Percentiles rank a stretch among this genome's conserved stretches.
phyloP scores from a whole-genome alignment of 139 green algal species.

The Chlorella sp. region DNA sequence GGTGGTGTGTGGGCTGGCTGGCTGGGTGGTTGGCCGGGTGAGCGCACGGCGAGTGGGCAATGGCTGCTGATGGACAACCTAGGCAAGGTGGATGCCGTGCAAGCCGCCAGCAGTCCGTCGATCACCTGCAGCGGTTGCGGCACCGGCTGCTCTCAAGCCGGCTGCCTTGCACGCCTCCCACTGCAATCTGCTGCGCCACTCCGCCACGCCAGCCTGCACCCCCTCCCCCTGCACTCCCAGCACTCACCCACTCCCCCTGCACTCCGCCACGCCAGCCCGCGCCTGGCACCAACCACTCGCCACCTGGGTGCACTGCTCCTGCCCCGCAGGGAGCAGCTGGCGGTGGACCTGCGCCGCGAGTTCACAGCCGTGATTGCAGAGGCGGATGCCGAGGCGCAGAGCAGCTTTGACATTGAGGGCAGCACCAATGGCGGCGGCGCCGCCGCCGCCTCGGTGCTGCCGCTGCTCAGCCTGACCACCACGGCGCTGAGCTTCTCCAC shows the following conservation, averaged over 20 bases:
- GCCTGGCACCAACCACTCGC: too few relatives aligned
- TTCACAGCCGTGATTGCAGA: slow-evolving; percentile 37
- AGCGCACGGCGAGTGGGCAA: too few relatives aligned
- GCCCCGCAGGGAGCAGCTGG: slow-evolving; percentile 90
- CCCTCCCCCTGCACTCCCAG: not conserved
- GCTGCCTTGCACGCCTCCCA: too few relatives aligned
- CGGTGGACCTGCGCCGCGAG: slow-evolving; percentile 40
- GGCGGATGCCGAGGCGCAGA: not conserved
- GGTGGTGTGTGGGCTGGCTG: too few relatives aligned
- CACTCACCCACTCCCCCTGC: not conserved
- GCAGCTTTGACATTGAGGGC: not conserved
- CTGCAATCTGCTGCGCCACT: too few relatives aligned
- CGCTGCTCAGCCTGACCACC: slow-evolving; percentile 43
- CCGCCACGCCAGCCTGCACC: not conserved
- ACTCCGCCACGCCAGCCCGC: not conserved
- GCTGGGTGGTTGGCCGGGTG: too few relatives aligned
- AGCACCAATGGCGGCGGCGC: not conserved
- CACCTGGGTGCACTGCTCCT: too few relatives aligned
- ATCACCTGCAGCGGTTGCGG: too few relatives aligned
- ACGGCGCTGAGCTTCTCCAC: slow-evolving; percentile 92
- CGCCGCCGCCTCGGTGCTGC: slow-evolving; percentile 25
- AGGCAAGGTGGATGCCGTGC: too few relatives aligned
- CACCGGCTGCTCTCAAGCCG: too few relatives aligned
- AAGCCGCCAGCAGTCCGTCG: too few relatives aligned
- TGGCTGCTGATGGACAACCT: too few relatives aligned